Evolutionary conservation across 2,329 filamentous ascomycete genomes (phyloP), one percentile per base, ranked within the genome.

Genomic region (Fusarium tjaetaba): DNA sequence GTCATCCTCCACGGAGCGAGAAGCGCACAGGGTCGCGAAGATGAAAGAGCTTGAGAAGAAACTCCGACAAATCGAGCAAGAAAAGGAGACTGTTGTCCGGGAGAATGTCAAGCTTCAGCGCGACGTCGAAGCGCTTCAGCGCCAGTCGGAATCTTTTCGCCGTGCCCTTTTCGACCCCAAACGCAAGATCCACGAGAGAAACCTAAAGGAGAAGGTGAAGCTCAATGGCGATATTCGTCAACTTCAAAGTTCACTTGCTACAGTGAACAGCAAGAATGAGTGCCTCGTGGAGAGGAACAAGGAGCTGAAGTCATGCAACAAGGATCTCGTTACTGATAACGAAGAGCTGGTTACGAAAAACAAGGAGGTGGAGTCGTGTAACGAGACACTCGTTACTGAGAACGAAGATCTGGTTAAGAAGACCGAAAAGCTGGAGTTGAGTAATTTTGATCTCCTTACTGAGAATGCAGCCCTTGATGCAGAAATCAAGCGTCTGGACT

Each of bases 131-230:
- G n/a, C 9, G 4, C 16, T 26, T 52, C 48, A 34, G 48, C n/a
- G 16, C 30, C 14, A 5, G 30, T 14, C 16, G 0, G 0, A 15
- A 0, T 7, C 30, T 24, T 52, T 52, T 0, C 16, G 11, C 2
- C n/a, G 9, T 8, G 30, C 30, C 2, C 11, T 34, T 34, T 26
- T 34, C 1, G 48, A 52, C n/a, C 30, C 30, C 1, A 9, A 26
- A 7, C 24, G 24, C 2, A 24, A 32, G 1, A 52, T 52, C 30
- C 30, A 52, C 9, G 11, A 24, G n/a, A 1, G 9, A 4, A 52
- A 34, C 4, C 2, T 52, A 11, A 11, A 4, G 3, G 30, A 2
- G 16, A 52, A 52, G n/a, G 48, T 24, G 2, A 24, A 24, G 6
- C 48, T 52, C n/a, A 9, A 34, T 6, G n/a, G 2, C 1, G n/a